Conservation (phyloP, 1,139 yeast genomes). For the Nematodospora anomalae region DNA sequence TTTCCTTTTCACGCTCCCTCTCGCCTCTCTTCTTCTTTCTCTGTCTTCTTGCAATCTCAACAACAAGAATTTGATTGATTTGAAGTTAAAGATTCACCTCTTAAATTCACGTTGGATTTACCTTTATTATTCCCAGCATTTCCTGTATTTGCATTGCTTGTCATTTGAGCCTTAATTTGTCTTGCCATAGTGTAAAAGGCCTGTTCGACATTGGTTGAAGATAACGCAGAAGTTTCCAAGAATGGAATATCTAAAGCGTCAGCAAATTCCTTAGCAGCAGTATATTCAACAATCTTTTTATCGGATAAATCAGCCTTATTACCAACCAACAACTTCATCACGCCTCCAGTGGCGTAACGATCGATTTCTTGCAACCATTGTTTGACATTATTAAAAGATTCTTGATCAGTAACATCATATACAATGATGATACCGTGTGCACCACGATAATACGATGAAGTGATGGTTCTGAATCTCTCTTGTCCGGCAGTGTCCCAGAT, state of each 20-base stretch:
- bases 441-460: constrained; percentile 96
- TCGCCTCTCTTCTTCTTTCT: too few relatives aligned
- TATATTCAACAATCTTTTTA: constrained; percentile 92
- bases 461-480: constrained; percentile 96
- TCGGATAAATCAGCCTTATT: constrained; percentile 94
- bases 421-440: constrained; percentile 98
- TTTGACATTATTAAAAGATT: constrained; percentile 93
- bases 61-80: constrained; percentile 77
- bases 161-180: constrained; percentile 96
- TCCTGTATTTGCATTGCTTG: constrained; percentile 56
- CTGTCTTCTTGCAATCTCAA: too few relatives aligned
- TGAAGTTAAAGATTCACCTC: constrained; percentile 82
- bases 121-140: constrained; percentile 39
- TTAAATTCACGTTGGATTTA: constrained; percentile 78
- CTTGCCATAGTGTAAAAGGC: constrained; percentile 99
- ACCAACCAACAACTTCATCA: constrained; percentile 92
- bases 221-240: constrained; percentile 94
- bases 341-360: constrained; percentile 97
- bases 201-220: constrained; percentile 95
- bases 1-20: too few relatives aligned
- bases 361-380: constrained; percentile 99
- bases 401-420: constrained; percentile 97
- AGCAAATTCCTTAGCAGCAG: constrained; percentile 97
- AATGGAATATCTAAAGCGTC: constrained; percentile 95
- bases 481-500: constrained; percentile 99